Conservation (phyloP, 2,329 filamentous ascomycete genomes). For the Ceratocystis cacaofunesta region DNA sequence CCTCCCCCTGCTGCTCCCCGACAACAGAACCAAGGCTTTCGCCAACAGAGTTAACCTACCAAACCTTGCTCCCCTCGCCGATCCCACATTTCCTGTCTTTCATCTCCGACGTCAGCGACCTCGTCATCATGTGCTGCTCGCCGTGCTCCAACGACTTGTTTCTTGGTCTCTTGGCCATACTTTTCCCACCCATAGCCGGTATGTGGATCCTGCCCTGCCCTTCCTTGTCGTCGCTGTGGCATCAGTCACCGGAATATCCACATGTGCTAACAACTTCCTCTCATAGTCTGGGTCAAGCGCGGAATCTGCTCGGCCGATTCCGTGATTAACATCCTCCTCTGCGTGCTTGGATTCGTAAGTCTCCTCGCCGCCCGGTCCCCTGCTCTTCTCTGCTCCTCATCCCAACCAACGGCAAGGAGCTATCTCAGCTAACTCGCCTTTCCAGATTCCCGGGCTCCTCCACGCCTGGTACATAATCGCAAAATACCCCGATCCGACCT, state of each 20-base stretch:
- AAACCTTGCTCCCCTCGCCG: background rate
- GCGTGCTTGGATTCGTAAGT: constrained; percentile 51
- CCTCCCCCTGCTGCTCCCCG: background rate
- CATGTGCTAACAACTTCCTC: background rate
- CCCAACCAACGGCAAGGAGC: background rate
- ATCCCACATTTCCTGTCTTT: background rate
- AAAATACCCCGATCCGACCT: constrained; percentile 62
- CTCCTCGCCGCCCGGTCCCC: background rate
- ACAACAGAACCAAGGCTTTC: background rate
- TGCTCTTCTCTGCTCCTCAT: background rate
- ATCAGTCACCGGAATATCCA: background rate
- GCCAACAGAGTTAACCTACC: background rate
- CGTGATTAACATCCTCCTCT: constrained; percentile 88
- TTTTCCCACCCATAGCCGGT: constrained; percentile 53
- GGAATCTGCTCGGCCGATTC: constrained; percentile 87
- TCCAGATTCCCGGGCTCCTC: constrained; percentile 63
- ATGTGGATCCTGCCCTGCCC: constrained; percentile 22
- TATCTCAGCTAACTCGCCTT: background rate
- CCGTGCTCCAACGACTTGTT: constrained; percentile 39
- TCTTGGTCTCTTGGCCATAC: constrained; percentile 46
- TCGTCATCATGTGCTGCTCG: constrained; percentile 33
- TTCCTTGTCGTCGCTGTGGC: background rate
- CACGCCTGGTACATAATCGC: constrained; percentile 98
- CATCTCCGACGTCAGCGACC: background rate
- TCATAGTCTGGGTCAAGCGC: constrained; percentile 82